Evolutionary conservation across 1,284 basidiomycete species (phyloP).

Genomic region (Puccinia polysora): DNA sequence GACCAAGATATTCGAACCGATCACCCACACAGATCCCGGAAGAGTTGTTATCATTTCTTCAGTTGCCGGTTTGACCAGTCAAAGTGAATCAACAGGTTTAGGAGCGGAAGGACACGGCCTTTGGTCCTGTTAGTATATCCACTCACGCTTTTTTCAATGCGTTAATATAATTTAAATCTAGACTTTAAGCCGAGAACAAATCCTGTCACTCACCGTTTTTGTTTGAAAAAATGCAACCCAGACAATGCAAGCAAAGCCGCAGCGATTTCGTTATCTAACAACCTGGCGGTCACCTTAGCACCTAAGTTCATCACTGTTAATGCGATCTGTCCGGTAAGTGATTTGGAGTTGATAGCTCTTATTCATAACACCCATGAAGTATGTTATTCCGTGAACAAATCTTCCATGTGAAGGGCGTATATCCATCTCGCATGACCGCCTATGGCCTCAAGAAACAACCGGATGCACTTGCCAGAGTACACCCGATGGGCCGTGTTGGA

Average conservation of each 20-base stretch:
- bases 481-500: conserved; percentile 42
- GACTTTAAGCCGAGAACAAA: background rate
- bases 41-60: conserved; percentile 53
- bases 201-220: background rate
- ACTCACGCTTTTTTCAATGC: background rate
- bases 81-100: conserved; percentile 48
- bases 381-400: background rate
- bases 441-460: conserved; percentile 34
- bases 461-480: conserved; percentile 12
- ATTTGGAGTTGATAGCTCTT: background rate
- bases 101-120: conserved; percentile 50
- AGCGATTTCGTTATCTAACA: conserved; percentile 52
- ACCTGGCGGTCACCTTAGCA: conserved; percentile 51
- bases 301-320: conserved; percentile 52
- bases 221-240: background rate
- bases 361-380: background rate
- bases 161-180: background rate
- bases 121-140: conserved; percentile 50
- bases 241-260: conserved; percentile 53
- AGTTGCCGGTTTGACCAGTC: conserved; percentile 49
- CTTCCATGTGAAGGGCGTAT: conserved; percentile 28
- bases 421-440: conserved; percentile 44
- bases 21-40: conserved; percentile 47
- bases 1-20: background rate
- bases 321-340: conserved; percentile 51